phyloP scores from a whole-genome alignment of 139 green algal genomes.

The Chlamydomonas sp. region DNA sequence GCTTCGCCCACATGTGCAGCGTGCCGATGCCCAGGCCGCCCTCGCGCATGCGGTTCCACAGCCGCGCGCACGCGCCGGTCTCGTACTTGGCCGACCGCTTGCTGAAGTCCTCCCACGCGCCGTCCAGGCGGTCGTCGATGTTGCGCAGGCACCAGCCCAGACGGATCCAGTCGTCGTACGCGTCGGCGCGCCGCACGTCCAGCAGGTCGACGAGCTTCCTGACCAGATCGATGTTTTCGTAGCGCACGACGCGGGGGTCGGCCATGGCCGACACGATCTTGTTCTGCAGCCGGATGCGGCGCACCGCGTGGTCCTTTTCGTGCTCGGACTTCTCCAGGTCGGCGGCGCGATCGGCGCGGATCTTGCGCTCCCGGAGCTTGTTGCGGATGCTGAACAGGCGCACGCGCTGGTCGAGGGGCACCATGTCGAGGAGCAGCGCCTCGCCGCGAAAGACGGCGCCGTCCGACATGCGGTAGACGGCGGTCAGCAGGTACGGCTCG shows the following conservation, averaged over 20 bases:
- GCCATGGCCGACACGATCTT: neutral
- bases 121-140: slow-evolving; percentile 14
- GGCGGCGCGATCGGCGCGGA: neutral
- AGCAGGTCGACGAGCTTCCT: neutral
- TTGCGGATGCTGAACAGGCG: slow-evolving; percentile 8
- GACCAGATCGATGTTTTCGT: slow-evolving; percentile 1
- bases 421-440: neutral
- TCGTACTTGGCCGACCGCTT: slow-evolving; percentile 2
- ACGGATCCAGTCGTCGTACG: slow-evolving; percentile 10
- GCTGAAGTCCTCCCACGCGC: slow-evolving; percentile 6
- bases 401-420: neutral
- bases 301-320: neutral
- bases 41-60: slow-evolving; percentile 10
- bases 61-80: neutral
- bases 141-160: slow-evolving; percentile 21
- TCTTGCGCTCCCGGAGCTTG: neutral
- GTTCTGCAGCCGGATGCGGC: neutral
- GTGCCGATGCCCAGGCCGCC: slow-evolving; percentile 9
- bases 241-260: neutral
- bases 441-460: neutral
- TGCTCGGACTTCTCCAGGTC: neutral
- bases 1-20: slow-evolving; percentile 18
- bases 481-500: neutral
- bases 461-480: neutral
- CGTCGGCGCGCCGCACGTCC: neutral